Conservation (phyloP, 805 yeast species). For the Lachancea lanzarotensis region DNA sequence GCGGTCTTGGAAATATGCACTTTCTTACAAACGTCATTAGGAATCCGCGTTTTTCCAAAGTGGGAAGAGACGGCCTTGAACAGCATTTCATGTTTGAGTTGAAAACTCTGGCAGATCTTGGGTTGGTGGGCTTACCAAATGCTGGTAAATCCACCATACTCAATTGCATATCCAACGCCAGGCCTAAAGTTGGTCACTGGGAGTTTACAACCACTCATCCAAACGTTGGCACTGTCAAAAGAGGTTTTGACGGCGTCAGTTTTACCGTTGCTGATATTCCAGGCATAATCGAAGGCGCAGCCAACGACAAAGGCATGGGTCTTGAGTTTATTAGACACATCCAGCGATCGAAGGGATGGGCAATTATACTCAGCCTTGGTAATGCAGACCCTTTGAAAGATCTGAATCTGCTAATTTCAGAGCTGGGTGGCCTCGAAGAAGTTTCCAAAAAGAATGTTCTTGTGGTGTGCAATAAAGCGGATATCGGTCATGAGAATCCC, state of each 20-base stretch:
- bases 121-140: constrained; percentile 91
- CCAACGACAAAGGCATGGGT: constrained; percentile 84
- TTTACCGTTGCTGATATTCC: constrained; percentile 98
- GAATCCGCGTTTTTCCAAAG: constrained; percentile 83
- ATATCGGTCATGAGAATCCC: constrained; percentile 39
- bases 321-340: constrained; percentile 86
- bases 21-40: constrained; percentile 76
- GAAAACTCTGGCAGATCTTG: constrained; percentile 85
- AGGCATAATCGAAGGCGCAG: constrained; percentile 87
- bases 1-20: constrained; percentile 96
- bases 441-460: constrained; percentile 56
- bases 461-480: constrained; percentile 93
- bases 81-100: constrained; percentile 72
- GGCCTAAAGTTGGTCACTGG: constrained; percentile 94
- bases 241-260: constrained; percentile 52
- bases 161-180: constrained; percentile 80
- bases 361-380: constrained; percentile 78
- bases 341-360: constrained; percentile 85
- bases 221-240: constrained; percentile 76
- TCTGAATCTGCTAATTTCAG: constrained; percentile 53
- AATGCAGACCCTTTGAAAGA: constrained; percentile 60
- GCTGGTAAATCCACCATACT: constrained; percentile 92
- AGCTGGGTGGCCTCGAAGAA: constrained; percentile 59
- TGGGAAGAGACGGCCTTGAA: constrained; percentile 66
- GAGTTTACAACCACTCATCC: constrained; percentile 93